Evolutionary conservation across 768 basidiomycete species (phyloP).

Genomic region (Trametes villosa): DNA sequence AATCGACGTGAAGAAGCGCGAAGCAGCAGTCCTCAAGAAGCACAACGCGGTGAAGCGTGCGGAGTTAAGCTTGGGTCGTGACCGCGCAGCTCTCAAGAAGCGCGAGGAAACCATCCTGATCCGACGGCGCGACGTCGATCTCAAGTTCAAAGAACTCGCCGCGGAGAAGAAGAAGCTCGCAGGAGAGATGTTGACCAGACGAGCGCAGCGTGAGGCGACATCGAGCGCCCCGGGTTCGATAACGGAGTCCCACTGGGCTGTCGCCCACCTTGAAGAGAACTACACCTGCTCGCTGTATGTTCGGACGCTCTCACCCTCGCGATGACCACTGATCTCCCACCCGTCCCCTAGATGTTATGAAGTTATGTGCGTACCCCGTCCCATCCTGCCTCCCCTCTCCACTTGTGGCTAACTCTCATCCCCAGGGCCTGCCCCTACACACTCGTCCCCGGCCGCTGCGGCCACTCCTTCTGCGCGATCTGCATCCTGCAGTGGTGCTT

Average conservation of each 20-base stretch:
- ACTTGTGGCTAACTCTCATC: neutral
- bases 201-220: no score
- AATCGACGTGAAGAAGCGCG: slow-evolving; percentile 6
- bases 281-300: slow-evolving; percentile 69
- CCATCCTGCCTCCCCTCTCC: neutral
- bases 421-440: slow-evolving; percentile 57
- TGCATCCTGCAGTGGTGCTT: slow-evolving; percentile 74
- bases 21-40: slow-evolving; percentile 5
- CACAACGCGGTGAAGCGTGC: slow-evolving; percentile 1
- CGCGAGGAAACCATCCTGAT: neutral
- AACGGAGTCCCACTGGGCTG: slow-evolving; percentile 31
- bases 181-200: neutral
- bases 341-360: slow-evolving; percentile 60
- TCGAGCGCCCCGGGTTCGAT: no score
- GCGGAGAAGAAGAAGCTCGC: neutral
- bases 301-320: neutral
- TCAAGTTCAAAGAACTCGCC: neutral
- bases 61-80: neutral
- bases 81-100: neutral
- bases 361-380: slow-evolving; percentile 45
- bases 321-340: neutral
- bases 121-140: neutral
- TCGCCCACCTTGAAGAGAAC: slow-evolving; percentile 61
- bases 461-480: slow-evolving; percentile 69
- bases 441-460: slow-evolving; percentile 58